Base-by-base conservation (phyloP, 495 filamentous ascomycete species). In the Evansstolkia leycettana region DNA sequence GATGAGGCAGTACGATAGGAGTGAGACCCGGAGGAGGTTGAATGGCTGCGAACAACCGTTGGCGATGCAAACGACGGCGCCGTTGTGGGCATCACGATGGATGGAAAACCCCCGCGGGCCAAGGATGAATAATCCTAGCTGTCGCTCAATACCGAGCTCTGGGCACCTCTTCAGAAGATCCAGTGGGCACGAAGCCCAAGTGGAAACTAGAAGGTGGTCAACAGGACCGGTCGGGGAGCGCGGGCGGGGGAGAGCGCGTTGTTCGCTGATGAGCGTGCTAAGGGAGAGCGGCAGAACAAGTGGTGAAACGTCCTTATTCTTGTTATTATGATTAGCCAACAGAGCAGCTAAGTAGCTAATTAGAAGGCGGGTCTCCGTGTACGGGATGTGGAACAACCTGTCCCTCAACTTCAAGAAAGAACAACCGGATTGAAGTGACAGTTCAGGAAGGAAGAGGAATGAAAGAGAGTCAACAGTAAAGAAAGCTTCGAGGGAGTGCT, bases 11-110 rank as follows among this genome's bases (percentile, higher is more conserved):
- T 47, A 37, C 51, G 51, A 40, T 57, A 42, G 27, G 65, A 54
- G 17, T 64, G 65, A 38, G 51, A 48, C 26, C 64, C 66, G 42
- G 64, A 64, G 11, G 72, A 72, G 19, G 70, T 67, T n/a, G 71
- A 75, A 34, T 68, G 56, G 46, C 67, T 69, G 47, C 73, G 70
- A 35, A 57, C 55, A 39, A 72, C 60, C 40, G 65, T 58, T 17
- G 69, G 55, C 34, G 59, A 49, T 28, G 62, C 54, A 45, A 54
- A 53, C 26, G 53, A 51, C 28, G 67, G 55, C 17, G 68, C 56
- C 25, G 69, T 57, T 24, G 67, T 57, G 45, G 73, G 72, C 68
- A 73, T 74, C 41, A 54, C 57, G 58, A 47, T 40, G 46, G 34
- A 39, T 31, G 37, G 18, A 38, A 29, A 15, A 15, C 5, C 5